Conservation (phyloP, 306 rosid species). For the Elaeagnus macrophylla region DNA sequence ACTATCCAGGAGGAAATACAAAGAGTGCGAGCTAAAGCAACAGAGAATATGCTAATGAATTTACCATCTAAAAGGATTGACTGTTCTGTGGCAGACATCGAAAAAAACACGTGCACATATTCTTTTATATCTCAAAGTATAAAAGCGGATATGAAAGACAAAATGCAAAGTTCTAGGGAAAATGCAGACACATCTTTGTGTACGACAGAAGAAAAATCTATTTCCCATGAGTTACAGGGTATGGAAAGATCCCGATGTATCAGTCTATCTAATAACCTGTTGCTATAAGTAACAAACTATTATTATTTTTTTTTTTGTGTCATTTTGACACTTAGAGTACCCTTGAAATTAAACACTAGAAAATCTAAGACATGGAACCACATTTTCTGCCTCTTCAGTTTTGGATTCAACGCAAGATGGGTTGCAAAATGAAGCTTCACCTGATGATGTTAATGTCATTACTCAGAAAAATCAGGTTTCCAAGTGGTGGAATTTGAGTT, state of each 20-base stretch:
- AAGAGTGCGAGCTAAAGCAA: slow-evolving; percentile 82
- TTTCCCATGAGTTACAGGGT: slow-evolving; percentile 33
- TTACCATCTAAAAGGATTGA: slow-evolving; percentile 68
- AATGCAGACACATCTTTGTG: slow-evolving; percentile 29
- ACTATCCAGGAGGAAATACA: slow-evolving; percentile 93
- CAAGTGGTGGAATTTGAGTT: slow-evolving; percentile 10
- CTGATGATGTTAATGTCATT: slow-evolving; percentile 22
- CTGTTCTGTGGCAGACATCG: slow-evolving; percentile 43
- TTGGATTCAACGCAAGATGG: slow-evolving; percentile 32
- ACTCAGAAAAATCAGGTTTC: slow-evolving; percentile 57
- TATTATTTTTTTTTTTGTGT: background rate
- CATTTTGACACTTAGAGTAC: slow-evolving; percentile 7
- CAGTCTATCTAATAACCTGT: slow-evolving; percentile 12
- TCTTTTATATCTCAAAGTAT: slow-evolving; percentile 32
- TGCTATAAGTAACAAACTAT: slow-evolving; percentile 2
- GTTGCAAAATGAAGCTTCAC: slow-evolving; percentile 32
- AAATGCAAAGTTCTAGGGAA: slow-evolving; percentile 23
- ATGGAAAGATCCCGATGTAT: slow-evolving; percentile 14
- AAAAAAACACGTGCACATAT: slow-evolving; percentile 28
- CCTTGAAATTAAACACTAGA: slow-evolving; percentile 16
- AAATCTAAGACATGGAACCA: slow-evolving; percentile 20
- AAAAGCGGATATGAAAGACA: slow-evolving; percentile 28
- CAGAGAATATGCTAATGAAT: slow-evolving; percentile 79
- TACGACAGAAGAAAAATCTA: slow-evolving; percentile 14
- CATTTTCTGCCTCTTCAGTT: slow-evolving; percentile 34